Evolutionary conservation across 768 basidiomycete genomes (phyloP), one percentile per base, ranked within the genome.

Genomic region (Boletus vermiculosoides): DNA sequence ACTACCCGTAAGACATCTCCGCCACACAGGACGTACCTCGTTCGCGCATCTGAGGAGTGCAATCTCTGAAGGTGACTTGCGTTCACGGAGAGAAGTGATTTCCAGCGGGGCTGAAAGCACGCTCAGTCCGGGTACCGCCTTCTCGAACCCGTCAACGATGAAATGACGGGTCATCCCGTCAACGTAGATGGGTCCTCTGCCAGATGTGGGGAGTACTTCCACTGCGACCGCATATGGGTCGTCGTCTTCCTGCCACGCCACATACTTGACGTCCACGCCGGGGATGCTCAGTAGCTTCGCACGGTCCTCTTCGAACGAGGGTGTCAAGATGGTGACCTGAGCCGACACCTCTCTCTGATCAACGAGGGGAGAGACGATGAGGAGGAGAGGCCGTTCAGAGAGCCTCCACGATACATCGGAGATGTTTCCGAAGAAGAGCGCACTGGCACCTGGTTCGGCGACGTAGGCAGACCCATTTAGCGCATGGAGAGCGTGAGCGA

Each of bases 321-420:
- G 92, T 5, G 91, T 89, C 45, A 96, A 71, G 52, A 94, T 66
- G 1, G 79, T 78, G 36, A 93, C 63, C 20, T 77, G 77, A 23
- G 81, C 73, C 36, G 64, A 60, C 20, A 80, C 65, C 2, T 67
- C 56, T 39, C 62, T 67, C 4, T 67, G 57, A 16, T 58, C 52
- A 11, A 56, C 40, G 23, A 52, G 20, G 12, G 87, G 82, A 9
- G 80, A 77, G 42, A 94, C 63, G 54, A 90, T 77, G 33, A 93
- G 74, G 6, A 94, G 73, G 15, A 94, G 77, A 0, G 91, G 92
- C 3, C 92, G 80, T 72, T 94, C 92, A 11, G 88, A 90, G 33
- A 91, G 78, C 33, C 63, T 59, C 92, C 93, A 95, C 22, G 79
- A 64, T 9, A 78, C 57, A 6, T 62, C 66, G 13, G 87, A 86